Evolutionary conservation across 495 filamentous ascomycete genomes (phyloP).

Genomic region (Pyronema domesticum): DNA sequence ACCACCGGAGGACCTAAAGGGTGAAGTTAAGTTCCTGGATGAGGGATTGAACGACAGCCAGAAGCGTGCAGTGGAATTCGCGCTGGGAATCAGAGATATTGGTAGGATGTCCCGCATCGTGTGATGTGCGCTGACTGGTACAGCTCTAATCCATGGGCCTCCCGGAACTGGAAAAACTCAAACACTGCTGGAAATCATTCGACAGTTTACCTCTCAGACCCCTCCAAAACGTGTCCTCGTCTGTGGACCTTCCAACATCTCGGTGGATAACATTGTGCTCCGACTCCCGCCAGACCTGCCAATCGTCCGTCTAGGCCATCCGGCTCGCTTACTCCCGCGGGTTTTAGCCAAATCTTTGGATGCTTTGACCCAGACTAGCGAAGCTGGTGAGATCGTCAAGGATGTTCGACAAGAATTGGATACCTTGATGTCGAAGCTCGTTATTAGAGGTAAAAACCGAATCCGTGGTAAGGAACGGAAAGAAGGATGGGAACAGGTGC

Average conservation of each 20-base stretch:
- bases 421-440: slow-evolving; percentile 73
- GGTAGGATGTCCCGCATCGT: slow-evolving; percentile 2
- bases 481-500: slow-evolving; percentile 70
- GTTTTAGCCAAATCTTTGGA: slow-evolving; percentile 83
- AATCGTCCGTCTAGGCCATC: slow-evolving; percentile 80
- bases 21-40: slow-evolving; percentile 53
- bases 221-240: slow-evolving; percentile 55
- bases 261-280: slow-evolving; percentile 98
- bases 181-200: slow-evolving; percentile 84
- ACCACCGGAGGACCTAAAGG: slow-evolving; percentile 32
- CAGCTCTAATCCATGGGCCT: slow-evolving; percentile 80
- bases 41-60: slow-evolving; percentile 71
- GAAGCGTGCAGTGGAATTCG: slow-evolving; percentile 79
- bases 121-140: background rate
- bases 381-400: slow-evolving; percentile 75
- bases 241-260: slow-evolving; percentile 90
- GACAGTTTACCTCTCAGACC: slow-evolving; percentile 41
- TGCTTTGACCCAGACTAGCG: slow-evolving; percentile 76
- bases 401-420: slow-evolving; percentile 90
- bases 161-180: slow-evolving; percentile 97
- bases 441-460: slow-evolving; percentile 38
- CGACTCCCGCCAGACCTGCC: slow-evolving; percentile 67
- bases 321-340: slow-evolving; percentile 73
- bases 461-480: slow-evolving; percentile 55
- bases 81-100: slow-evolving; percentile 63